phyloP scores from a whole-genome alignment of 768 basidiomycete species.

The Coprinopsis marcescibilis region DNA sequence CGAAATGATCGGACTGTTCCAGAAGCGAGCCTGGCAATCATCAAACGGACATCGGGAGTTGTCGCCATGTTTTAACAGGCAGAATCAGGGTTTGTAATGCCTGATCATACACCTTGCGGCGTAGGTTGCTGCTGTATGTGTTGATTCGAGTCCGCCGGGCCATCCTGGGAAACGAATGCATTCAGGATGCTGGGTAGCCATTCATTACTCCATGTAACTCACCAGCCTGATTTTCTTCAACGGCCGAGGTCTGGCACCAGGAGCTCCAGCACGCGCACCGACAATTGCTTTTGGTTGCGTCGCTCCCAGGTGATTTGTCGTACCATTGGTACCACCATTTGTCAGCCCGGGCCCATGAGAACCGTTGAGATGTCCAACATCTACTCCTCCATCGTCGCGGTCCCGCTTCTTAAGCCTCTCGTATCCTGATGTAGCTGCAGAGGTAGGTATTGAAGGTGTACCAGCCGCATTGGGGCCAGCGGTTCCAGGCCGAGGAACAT shows the following conservation, averaged over 20 bases:
- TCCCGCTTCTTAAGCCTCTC: conserved; percentile 39
- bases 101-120: conserved; percentile 54
- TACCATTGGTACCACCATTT: conserved; percentile 24
- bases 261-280: conserved; percentile 54
- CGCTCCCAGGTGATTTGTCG: conserved; percentile 27
- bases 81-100: not conserved
- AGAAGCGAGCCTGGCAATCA: too few species aligned
- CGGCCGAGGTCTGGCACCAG: conserved; percentile 57
- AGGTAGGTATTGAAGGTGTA: too few species aligned
- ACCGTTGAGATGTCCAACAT: conserved; percentile 17
- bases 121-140: conserved; percentile 58
- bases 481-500: conserved; percentile 25
- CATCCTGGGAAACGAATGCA: conserved; percentile 37
- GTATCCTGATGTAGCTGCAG: conserved; percentile 15
- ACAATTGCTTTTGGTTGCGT: conserved; percentile 28
- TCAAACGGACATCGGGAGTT: too few species aligned
- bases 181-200: not conserved
- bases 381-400: conserved; percentile 26
- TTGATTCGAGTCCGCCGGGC: conserved; percentile 57
- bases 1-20: too few species aligned
- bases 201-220: conserved; percentile 20
- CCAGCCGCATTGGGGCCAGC: too few species aligned
- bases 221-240: conserved; percentile 76
- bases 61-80: too few species aligned
- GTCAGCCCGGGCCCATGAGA: conserved; percentile 23